These are phyloP conservation scores for Mortierella sp. DNA, from an alignment of 371 early-diverging fungal species.

Conservation along the genomic window DNA sequence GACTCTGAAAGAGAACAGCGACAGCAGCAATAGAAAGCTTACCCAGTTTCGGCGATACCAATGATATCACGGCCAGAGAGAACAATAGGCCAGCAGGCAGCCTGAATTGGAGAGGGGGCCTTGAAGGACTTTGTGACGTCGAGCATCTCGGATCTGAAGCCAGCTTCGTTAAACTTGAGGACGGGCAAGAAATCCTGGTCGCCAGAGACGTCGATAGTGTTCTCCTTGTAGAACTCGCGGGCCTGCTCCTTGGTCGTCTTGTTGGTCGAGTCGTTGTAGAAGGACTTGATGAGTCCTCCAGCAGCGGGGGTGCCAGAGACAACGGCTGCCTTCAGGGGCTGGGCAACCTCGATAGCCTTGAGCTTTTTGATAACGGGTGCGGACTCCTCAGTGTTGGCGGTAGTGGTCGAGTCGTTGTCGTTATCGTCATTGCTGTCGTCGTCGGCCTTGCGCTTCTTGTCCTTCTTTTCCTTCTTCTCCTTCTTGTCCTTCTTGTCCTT, in stretches of 20 bases:
- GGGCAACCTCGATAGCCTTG: constrained; percentile 47
- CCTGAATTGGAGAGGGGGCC: constrained; percentile 97
- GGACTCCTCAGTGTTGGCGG: constrained; percentile 64
- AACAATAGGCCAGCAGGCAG: constrained; percentile 90
- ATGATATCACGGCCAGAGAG: constrained; percentile 82
- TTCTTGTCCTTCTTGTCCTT: constrained; percentile 61
- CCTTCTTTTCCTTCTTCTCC: constrained; percentile 66
- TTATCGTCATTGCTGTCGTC: constrained; percentile 64
- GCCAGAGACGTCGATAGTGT: constrained; percentile 77
- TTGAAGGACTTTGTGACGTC: constrained; percentile 88
- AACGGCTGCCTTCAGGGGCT: constrained; percentile 48
- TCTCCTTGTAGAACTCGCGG: constrained; percentile 74
- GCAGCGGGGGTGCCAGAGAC: constrained; percentile 31
- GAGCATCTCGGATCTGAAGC: constrained; percentile 80
- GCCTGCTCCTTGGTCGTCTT: constrained; percentile 58
- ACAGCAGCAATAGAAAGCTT: constrained; percentile 23
- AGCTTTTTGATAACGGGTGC: constrained; percentile 62
- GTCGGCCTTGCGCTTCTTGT: constrained; percentile 69
- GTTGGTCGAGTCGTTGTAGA: constrained; percentile 52
- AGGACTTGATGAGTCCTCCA: constrained; percentile 41
- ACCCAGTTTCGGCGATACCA: constrained; percentile 90
- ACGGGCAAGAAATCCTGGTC: constrained; percentile 81
- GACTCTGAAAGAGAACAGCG: neutral
- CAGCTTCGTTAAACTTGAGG: constrained; percentile 82
- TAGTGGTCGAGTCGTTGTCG: constrained; percentile 52